Conservation (phyloP, 495 filamentous ascomycete species). For the Chaetomidium leptoderma region DNA sequence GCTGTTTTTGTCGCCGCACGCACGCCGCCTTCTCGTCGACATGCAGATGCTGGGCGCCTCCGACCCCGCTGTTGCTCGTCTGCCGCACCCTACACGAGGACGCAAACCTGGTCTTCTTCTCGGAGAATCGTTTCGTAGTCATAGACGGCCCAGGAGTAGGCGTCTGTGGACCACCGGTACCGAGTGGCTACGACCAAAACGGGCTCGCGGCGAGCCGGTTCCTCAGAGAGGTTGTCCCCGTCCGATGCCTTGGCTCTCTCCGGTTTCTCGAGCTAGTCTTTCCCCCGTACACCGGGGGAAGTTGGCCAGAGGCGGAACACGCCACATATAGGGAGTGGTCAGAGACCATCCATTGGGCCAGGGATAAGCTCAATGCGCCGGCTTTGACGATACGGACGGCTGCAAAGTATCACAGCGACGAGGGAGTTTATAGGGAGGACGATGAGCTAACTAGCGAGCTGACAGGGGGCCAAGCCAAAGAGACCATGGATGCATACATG, state of each 20-base stretch:
- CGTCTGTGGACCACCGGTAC: background rate
- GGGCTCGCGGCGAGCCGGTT: slow-evolving; percentile 3
- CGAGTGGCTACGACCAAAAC: background rate
- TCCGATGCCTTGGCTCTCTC: background rate
- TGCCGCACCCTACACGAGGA: slow-evolving; percentile 3
- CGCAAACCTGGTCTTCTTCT: slow-evolving; percentile 13
- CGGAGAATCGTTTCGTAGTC: slow-evolving; percentile 6
- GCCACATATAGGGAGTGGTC: slow-evolving; percentile 4
- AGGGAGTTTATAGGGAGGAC: too few relatives aligned
- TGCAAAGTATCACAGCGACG: background rate
- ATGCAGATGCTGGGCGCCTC: slow-evolving; percentile 12
- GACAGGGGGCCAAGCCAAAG: background rate
- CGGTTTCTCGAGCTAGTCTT: slow-evolving; percentile 13
- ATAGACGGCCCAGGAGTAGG: background rate
- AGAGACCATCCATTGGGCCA: background rate
- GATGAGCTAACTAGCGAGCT: background rate
- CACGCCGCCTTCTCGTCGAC: slow-evolving; percentile 8
- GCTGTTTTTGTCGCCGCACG: slow-evolving; percentile 6
- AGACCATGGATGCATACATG: background rate
- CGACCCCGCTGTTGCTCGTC: slow-evolving; percentile 7
- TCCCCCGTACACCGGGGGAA: background rate
- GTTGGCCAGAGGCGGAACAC: background rate
- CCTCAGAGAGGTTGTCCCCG: background rate
- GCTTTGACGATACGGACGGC: background rate
- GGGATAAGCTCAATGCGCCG: slow-evolving; percentile 5